Evolutionary conservation across 139 green algal species (phyloP).

Genomic region (Yamagishiella unicocca): DNA sequence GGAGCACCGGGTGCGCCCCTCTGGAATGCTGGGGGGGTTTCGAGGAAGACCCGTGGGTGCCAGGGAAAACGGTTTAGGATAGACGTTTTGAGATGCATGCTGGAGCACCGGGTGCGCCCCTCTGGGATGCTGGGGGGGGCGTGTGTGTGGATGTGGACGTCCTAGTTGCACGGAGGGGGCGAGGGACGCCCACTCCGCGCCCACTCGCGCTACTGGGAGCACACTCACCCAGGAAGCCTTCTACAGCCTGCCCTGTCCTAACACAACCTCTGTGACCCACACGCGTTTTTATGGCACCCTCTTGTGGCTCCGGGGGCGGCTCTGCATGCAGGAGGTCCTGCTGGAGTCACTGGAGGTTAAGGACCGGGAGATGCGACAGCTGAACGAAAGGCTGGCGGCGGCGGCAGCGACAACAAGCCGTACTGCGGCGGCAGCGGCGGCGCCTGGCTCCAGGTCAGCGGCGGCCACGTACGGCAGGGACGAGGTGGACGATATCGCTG

Average conservation of each 20-base stretch:
- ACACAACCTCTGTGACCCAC: too few relatives aligned
- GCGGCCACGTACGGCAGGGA: too few relatives aligned
- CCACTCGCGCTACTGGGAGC: too few relatives aligned
- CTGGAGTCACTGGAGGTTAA: background rate
- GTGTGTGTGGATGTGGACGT: background rate
- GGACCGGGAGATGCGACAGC: conserved; percentile 14
- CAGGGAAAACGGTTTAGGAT: too few relatives aligned
- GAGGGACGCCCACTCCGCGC: too few relatives aligned
- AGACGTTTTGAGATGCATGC: too few relatives aligned
- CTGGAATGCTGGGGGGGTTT: background rate
- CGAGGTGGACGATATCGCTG: background rate
- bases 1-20: background rate
- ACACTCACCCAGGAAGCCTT: too few relatives aligned
- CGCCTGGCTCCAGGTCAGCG: background rate
- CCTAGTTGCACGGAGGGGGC: too few relatives aligned
- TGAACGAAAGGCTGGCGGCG: background rate
- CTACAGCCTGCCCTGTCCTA: too few relatives aligned
- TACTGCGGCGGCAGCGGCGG: background rate
- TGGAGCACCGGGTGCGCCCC: background rate
- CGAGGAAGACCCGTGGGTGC: too few relatives aligned
- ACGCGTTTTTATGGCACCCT: too few relatives aligned
- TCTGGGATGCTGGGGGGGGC: background rate
- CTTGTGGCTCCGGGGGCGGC: too few relatives aligned
- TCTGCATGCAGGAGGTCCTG: conserved; percentile 41
- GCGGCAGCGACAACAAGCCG: background rate